phyloP scores from a whole-genome alignment of 176 grass and related monocot genomes.

The Carex scoparia region DNA sequence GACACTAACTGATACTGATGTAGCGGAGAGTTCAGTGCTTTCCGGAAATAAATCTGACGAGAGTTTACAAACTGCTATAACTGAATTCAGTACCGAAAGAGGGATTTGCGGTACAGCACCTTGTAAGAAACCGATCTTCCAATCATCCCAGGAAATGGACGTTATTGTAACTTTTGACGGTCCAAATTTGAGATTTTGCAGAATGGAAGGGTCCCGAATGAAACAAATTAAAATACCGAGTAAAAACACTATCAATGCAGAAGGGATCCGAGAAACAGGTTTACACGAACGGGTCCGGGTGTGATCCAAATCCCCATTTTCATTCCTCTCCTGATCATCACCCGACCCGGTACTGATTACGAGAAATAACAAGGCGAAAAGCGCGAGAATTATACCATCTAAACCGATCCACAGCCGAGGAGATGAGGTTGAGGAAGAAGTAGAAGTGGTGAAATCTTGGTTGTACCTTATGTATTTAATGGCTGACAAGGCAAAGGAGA shows the following conservation, averaged over 20 bases:
- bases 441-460: constrained; percentile 64
- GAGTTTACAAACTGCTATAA: constrained; percentile 94
- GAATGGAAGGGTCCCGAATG: constrained; percentile 59
- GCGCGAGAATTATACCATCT: constrained; percentile 62
- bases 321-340: constrained; percentile 30
- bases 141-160: constrained; percentile 58
- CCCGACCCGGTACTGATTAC: constrained; percentile 62
- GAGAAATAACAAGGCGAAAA: constrained; percentile 69
- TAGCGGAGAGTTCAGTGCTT: constrained; percentile 44
- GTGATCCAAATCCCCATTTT: background rate
- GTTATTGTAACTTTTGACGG: constrained; percentile 52
- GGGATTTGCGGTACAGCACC: constrained; percentile 80
- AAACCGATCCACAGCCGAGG: constrained; percentile 56
- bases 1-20: constrained; percentile 69
- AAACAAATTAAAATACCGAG: constrained; percentile 68
- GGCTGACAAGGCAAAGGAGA: constrained; percentile 72
- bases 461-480: constrained; percentile 78
- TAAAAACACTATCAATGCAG: constrained; percentile 67
- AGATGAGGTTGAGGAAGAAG: constrained; percentile 40
- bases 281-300: background rate
- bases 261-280: constrained; percentile 39
- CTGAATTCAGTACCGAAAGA: constrained; percentile 77
- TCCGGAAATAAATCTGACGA: constrained; percentile 86
- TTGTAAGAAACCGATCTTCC: constrained; percentile 66
- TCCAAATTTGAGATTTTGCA: constrained; percentile 50